Base-by-base conservation (phyloP, 441 rosid species). In the Geranium incanum region DNA sequence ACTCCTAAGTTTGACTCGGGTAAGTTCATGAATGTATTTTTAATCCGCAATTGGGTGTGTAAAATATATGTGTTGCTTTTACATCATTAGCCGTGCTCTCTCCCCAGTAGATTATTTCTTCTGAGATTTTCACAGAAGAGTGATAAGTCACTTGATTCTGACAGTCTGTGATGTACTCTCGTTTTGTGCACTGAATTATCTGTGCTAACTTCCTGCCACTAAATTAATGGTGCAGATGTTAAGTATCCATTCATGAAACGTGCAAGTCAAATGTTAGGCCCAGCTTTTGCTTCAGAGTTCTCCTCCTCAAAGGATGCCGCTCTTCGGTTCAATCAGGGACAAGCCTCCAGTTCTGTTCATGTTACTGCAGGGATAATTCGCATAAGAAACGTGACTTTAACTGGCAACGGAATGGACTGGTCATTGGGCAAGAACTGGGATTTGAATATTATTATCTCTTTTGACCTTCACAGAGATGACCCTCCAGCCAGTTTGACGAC, bases 281-380 rank as follows among this genome's bases (percentile, higher is more conserved):
- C 96, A 77, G 90, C 99, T 19, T 85, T 85, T 82, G 88, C 97
- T 52, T 86, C 94, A 0, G 94, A 95, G 79, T 85, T 83, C 82
- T 86, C 97, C 6, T 63, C 87, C 6, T 63, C 87, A 65, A 95
- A 95, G 79, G 96, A 87, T 5, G 85, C 82, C 9, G 78, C 81
- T 68, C 83, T 86, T 60, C 87, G 78, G 55, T 75, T 87, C 70
- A 87, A 89, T 77, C 72, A 90, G 16, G 82, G 89, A 8, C 93
- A 89, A 68, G 76, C 98, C 52, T 89, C 99, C 57, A 89, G 91
- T 71, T 89, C 98, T 0, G 84, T 85, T 68, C 94, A 85, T 70
- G 87, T 93, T 15, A 89, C 95, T 67, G 94, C 99, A 50, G 98
- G 97, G 75, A 85, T 93, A 84, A 87, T 95, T 72, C 91, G 92